phyloP scores from a whole-genome alignment of 2,329 filamentous ascomycete species.

The Cercospora sojina region DNA sequence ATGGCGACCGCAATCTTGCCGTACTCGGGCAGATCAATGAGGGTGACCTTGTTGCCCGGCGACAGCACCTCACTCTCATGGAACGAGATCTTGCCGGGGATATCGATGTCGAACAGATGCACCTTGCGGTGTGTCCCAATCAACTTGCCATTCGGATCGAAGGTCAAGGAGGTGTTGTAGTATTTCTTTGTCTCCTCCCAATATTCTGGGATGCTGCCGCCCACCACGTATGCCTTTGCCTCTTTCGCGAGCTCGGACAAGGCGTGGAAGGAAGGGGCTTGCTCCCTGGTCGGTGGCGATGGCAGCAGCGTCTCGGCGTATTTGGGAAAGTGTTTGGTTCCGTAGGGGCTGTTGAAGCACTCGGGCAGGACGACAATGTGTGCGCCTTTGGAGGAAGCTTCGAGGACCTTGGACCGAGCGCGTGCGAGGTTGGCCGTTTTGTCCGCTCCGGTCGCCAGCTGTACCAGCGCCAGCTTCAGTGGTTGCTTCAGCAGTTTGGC shows the following conservation, averaged over 20 bases:
- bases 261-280: slow-evolving; percentile 82
- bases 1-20: slow-evolving; percentile 86
- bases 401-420: slow-evolving; percentile 77
- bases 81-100: slow-evolving; percentile 91
- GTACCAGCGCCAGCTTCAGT: slow-evolving; percentile 76
- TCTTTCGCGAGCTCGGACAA: slow-evolving; percentile 77
- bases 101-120: slow-evolving; percentile 96
- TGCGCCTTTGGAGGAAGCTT: slow-evolving; percentile 73
- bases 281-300: slow-evolving; percentile 66
- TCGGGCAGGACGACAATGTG: slow-evolving; percentile 89
- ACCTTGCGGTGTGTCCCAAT: slow-evolving; percentile 90
- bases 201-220: slow-evolving; percentile 88
- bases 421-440: slow-evolving; percentile 80
- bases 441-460: slow-evolving; percentile 72
- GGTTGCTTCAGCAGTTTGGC: slow-evolving; percentile 67
- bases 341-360: slow-evolving; percentile 99
- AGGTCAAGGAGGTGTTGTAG: slow-evolving; percentile 89
- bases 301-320: slow-evolving; percentile 89
- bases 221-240: slow-evolving; percentile 76
- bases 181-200: slow-evolving; percentile 65
- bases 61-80: slow-evolving; percentile 85
- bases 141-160: slow-evolving; percentile 73
- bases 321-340: slow-evolving; percentile 81
- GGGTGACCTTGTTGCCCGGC: slow-evolving; percentile 78
- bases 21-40: slow-evolving; percentile 84